Conservation (phyloP, 2,329 filamentous ascomycete genomes). For the Plectosphaerella sp. region DNA sequence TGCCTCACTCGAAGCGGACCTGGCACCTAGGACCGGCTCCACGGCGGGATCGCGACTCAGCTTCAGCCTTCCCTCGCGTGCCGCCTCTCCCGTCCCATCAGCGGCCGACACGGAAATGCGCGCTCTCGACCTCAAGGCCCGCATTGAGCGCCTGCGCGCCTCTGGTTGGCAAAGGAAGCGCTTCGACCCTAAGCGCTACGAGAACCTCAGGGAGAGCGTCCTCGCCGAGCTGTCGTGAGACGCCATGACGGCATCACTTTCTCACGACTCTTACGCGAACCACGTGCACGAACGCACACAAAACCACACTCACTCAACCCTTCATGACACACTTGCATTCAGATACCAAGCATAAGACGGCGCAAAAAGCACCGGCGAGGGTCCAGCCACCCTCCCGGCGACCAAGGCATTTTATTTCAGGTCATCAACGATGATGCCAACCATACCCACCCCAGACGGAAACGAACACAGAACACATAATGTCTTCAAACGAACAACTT, state of each 20-base stretch:
- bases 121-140: constrained; percentile 37
- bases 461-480: no score
- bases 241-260: not conserved
- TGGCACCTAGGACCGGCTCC: constrained; percentile 17
- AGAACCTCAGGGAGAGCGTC: constrained; percentile 45
- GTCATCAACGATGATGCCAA: no score
- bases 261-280: not conserved
- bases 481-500: no score
- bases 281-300: not conserved
- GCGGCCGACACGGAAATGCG: constrained; percentile 28
- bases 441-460: no score
- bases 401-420: no score
- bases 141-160: constrained; percentile 51
- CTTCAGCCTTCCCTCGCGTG: constrained; percentile 7
- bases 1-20: constrained; percentile 37
- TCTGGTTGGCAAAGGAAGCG: constrained; percentile 51
- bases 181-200: constrained; percentile 50
- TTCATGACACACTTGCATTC: not conserved
- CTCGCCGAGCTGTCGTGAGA: constrained; percentile 41
- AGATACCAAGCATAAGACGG: not conserved
- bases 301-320: not conserved
- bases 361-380: not conserved
- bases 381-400: no score
- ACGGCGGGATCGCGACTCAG: constrained; percentile 11
- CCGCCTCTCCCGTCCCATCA: constrained; percentile 10